Conservation (phyloP, 257 asterid species). For the Leonotis leonurus region DNA sequence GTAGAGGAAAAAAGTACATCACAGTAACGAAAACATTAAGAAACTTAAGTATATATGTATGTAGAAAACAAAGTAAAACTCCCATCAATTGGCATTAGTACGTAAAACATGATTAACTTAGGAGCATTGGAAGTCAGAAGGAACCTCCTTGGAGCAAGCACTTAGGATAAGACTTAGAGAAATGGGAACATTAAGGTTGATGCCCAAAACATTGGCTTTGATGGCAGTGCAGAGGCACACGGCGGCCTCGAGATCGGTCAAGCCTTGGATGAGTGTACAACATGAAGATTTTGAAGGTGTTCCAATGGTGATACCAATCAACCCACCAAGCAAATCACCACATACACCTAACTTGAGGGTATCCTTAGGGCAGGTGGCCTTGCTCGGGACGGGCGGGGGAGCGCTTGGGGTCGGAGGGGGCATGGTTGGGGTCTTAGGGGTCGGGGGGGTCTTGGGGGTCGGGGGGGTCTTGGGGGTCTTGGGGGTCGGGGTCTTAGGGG, state of each 20-base stretch:
- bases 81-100: too few species aligned
- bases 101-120: too few species aligned
- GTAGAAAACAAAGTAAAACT: too few species aligned
- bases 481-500: too few species aligned
- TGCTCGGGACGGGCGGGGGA: too few species aligned
- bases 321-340: constrained; percentile 37
- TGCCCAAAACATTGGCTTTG: constrained; percentile 51
- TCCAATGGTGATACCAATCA: constrained; percentile 31
- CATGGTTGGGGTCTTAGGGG: too few species aligned
- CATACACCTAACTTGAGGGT: constrained; percentile 53
- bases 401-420: too few species aligned
- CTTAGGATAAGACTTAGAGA: constrained; percentile 45
- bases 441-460: too few species aligned
- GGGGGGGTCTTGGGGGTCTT: too few species aligned
- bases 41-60: too few species aligned
- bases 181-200: constrained; percentile 47
- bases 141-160: constrained; percentile 43
- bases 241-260: constrained; percentile 51
- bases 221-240: constrained; percentile 62
- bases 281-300: constrained; percentile 44
- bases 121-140: constrained; percentile 42
- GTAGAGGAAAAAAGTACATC: too few species aligned
- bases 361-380: constrained; percentile 47
- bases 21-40: too few species aligned
- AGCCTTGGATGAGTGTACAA: constrained; percentile 40